A percentile compares a stretch with the other conserved stretches of the same genome.
These are phyloP conservation scores for Angomonas desouzai DNA, from an alignment of 208 protist species.

Conservation along the genomic window DNA sequence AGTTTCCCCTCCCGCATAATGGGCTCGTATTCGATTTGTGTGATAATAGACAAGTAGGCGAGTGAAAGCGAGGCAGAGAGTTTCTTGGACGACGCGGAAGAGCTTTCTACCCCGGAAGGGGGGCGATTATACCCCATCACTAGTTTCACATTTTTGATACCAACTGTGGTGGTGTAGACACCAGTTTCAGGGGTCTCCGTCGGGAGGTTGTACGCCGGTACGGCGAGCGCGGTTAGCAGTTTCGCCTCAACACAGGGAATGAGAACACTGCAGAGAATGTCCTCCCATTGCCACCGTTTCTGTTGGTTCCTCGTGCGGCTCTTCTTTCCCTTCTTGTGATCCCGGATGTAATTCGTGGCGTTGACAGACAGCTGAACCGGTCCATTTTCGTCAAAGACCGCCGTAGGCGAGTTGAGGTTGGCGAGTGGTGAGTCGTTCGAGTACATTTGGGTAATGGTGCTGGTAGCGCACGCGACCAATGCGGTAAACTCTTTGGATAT, in stretches of 20 bases:
- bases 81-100: constrained; percentile 20
- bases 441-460: constrained; percentile 10
- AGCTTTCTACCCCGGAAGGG: constrained; percentile 41
- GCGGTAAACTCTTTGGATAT: constrained; percentile 44
- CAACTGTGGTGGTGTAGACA: constrained; percentile 62
- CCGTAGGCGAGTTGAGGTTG: constrained; percentile 3
- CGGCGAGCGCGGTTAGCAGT: constrained; percentile 43
- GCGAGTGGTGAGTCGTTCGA: constrained; percentile 1
- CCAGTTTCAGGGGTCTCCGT: constrained; percentile 21
- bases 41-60: constrained; percentile 50
- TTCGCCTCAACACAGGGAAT: constrained; percentile 70
- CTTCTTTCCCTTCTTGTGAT: constrained; percentile 23
- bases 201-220: constrained; percentile 46
- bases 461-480: constrained; percentile 19
- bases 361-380: constrained; percentile 8
- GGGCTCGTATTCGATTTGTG: constrained; percentile 81
- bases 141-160: constrained; percentile 40
- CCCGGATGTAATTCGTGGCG: constrained; percentile 9
- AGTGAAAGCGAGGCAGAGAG: constrained; percentile 54
- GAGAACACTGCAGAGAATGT: constrained; percentile 54
- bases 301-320: constrained; percentile 64
- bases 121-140: constrained; percentile 49
- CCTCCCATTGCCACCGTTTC: constrained; percentile 77
- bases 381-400: background rate
- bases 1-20: constrained; percentile 60